Base-by-base conservation (phyloP, 2,329 filamentous ascomycete genomes). In the Claviceps digitariae region DNA sequence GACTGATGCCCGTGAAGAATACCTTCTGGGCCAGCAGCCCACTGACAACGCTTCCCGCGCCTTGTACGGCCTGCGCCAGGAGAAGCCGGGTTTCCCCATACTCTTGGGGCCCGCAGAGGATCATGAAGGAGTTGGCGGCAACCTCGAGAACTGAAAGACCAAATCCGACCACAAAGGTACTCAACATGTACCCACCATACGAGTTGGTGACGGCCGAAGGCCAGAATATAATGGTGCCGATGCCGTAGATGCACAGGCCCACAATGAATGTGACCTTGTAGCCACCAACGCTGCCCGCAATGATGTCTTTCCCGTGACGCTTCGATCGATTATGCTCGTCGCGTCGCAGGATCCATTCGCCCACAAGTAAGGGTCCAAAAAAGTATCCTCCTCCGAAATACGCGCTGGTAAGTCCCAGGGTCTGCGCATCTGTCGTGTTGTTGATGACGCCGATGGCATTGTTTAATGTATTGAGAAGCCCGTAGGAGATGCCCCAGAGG, bases 401-500 rank as follows among this genome's bases (percentile, higher is more conserved):
- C 5, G 82, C 76, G 54, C 78, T 81, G 23, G 84, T 85, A 41
- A 89, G 74, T 1, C 82, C 83, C 3, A 88, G 70, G 0, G 78
- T 83, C 64, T 89, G 76, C 7, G 78, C 75, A 0, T 73, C 66
- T 1, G 73, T 77, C 74, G 86, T 83, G 23, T 76, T 62, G 15
- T 83, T 77, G 6, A 88, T 77, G 13, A 68, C 63, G 38, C 84
- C 80, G 51, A 89, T 83, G 25, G 81, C 81, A 21, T 76, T 77
- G 64, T 95, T 95, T 29, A 96, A 76, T 0, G 84, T 85, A 61
- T 93, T 89, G 6, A 95, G 73, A 2, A 95, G 76, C 0, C 90
- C 90, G 60, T 95, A 95, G 0, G 89, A 90, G 54, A 95, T 85
- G 0, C 90, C 90, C 90, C 89, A 95, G 2, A 95, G 72, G 58